Evolutionary conservation across 805 yeast genomes (phyloP).

Genomic region (Candida rishiriensis): DNA sequence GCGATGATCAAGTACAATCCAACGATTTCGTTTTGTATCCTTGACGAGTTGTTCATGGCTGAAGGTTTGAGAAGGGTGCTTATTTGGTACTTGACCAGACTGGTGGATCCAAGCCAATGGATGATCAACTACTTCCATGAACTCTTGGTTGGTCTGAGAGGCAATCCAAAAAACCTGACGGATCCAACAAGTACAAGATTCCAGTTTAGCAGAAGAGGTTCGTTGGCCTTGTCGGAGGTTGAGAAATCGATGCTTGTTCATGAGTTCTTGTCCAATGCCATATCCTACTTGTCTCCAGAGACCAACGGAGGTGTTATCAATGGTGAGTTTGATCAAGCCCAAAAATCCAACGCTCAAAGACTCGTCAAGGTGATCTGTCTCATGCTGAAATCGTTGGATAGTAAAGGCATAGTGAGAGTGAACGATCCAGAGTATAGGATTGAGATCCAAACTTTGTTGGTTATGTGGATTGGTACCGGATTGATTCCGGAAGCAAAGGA

Average conservation of each 20-base stretch:
- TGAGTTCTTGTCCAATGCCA: constrained; percentile 59
- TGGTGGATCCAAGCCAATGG: constrained; percentile 49
- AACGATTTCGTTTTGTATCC: constrained; percentile 46
- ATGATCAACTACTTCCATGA: constrained; percentile 62
- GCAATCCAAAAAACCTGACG: constrained; percentile 24
- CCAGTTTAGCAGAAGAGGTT: constrained; percentile 55
- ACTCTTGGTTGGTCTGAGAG: constrained; percentile 53
- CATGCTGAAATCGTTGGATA: constrained; percentile 52
- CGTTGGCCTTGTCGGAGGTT: constrained; percentile 47
- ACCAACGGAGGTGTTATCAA: constrained; percentile 20
- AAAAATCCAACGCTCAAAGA: constrained; percentile 31
- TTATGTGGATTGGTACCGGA: constrained; percentile 58
- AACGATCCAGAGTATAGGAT: constrained; percentile 49
- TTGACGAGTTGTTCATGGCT: constrained; percentile 72
- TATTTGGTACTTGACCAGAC: constrained; percentile 61
- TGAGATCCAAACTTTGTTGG: constrained; percentile 55
- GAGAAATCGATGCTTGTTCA: constrained; percentile 66
- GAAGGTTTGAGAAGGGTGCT: constrained; percentile 57
- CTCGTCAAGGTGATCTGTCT: constrained; percentile 54
- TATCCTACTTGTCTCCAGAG: constrained; percentile 38
- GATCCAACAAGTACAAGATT: constrained; percentile 18
- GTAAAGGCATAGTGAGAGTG: constrained; percentile 37
- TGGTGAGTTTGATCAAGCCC: constrained; percentile 12
- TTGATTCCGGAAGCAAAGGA: constrained; percentile 56
- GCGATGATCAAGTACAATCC: constrained; percentile 46